Evolutionary conservation across 1,139 yeast genomes (phyloP).

Genomic region (Taphrina wiesneri): DNA sequence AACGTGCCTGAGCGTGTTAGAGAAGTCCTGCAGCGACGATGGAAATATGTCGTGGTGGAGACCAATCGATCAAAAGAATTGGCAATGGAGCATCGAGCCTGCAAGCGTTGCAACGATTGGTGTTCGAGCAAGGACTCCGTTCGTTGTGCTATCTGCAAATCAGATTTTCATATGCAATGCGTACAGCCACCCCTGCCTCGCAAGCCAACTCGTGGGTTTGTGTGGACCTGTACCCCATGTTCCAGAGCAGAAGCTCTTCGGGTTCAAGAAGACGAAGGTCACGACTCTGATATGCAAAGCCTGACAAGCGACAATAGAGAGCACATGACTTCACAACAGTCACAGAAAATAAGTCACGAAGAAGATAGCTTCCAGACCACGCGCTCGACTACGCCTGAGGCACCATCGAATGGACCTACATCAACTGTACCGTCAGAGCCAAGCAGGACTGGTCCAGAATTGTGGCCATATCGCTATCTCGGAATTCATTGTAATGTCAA

Average conservation of each 20-base stretch:
- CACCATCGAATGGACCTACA: too few relatives aligned
- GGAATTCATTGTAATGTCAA: conserved; percentile 76
- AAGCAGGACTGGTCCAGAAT: conserved; percentile 16
- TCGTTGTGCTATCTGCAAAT: conserved; percentile 75
- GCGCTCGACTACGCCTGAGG: too few relatives aligned
- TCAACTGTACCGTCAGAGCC: background rate
- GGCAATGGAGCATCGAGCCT: conserved; percentile 63
- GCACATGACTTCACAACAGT: too few relatives aligned
- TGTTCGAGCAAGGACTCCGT: conserved; percentile 73
- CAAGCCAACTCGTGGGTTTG: conserved; percentile 84
- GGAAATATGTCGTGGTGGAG: conserved; percentile 75
- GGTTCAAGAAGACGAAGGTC: conserved; percentile 42
- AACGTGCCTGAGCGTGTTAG: conserved; percentile 64
- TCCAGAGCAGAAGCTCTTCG: conserved; percentile 52
- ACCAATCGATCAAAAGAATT: conserved; percentile 66
- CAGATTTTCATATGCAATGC: conserved; percentile 76
- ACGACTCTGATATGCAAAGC: conserved; percentile 13
- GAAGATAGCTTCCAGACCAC: too few relatives aligned
- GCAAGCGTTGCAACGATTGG: conserved; percentile 83
- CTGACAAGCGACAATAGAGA: background rate
- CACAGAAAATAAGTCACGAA: too few relatives aligned
- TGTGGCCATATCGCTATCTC: conserved; percentile 77
- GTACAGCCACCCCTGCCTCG: conserved; percentile 78
- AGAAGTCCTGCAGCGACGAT: conserved; percentile 65
- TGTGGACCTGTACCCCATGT: conserved; percentile 90